Conservation (phyloP, 495 filamentous ascomycete genomes). For the Penicillium ucsense region DNA sequence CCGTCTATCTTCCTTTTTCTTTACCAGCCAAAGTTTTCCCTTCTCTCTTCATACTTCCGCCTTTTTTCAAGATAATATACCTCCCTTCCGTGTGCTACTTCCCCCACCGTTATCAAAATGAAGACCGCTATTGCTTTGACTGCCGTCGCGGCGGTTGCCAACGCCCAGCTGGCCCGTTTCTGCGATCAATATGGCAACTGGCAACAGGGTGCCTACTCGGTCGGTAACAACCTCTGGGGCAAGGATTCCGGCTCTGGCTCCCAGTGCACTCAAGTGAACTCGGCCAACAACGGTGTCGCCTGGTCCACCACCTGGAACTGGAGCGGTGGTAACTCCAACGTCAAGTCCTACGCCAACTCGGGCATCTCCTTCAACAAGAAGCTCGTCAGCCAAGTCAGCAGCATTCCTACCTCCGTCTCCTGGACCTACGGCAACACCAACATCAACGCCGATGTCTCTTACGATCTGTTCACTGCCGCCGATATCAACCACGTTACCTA, state of each 20-base stretch:
- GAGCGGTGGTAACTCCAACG: constrained; percentile 27
- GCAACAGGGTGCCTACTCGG: constrained; percentile 15
- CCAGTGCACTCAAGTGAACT: constrained; percentile 34
- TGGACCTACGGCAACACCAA: constrained; percentile 32
- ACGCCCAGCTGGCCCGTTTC: neutral
- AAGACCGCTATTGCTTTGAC: neutral
- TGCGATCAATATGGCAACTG: neutral
- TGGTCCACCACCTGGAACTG: constrained; percentile 37
- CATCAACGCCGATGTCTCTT: constrained; percentile 36
- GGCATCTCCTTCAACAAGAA: constrained; percentile 19
- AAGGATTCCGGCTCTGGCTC: constrained; percentile 22
- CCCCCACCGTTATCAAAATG: neutral
- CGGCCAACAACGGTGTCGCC: constrained; percentile 15
- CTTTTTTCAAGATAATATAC: no score
- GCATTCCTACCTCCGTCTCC: constrained; percentile 25
- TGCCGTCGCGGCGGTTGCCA: neutral
- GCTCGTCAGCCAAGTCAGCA: constrained; percentile 22
- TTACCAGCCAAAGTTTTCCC: no score
- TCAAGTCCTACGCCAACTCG: constrained; percentile 39
- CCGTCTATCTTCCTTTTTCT: no score
- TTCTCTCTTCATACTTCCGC: no score
- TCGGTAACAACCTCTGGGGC: constrained; percentile 43
- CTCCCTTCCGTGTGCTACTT: no score
- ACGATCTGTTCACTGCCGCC: constrained; percentile 38
- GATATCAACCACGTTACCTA: constrained; percentile 34